Base-by-base conservation (phyloP, 345 rosid species). In the Alliaria petiolata region DNA sequence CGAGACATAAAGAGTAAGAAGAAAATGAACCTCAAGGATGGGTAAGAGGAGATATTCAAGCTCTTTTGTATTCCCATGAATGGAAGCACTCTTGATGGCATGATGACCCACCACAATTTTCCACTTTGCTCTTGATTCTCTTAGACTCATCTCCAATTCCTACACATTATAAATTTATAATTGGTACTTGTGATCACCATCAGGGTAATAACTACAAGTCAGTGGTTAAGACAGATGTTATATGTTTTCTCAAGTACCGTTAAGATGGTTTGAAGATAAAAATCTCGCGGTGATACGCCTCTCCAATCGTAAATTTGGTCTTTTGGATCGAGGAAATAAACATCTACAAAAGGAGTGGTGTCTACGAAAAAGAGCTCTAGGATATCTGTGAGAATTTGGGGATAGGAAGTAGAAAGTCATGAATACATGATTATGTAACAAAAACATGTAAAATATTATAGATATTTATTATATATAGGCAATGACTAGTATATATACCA, bases 291-390 rank as follows among this genome's bases (percentile, higher is more conserved):
- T 8, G 35, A 19, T 13, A 87, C 44, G 4, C 83, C 59, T 31
- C 59, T 59, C 87, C 92, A 85, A 28, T 87, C 87, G 13, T 85
- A 85, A 1, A 7, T 56, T 14, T 81, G 86, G 0, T 50, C 78
- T 0, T 69, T 39, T 33, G 76, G 50, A 8, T 76, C 7, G 6
- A 28, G 16, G 75, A 87, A 82, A 73, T 87, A 87, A 62, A 12
- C 74, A 7, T 81, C 50, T n/a, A 85, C 88, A 43, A 87, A 82
- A 9, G 88, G 88, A 5, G 83, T 83, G 2, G 89, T 87, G 70
- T 83, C 92, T 19, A 82, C 81, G 26, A 83, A 87, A 71, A 85
- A 79, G 3, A 83, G 66, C 22, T 85, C 88, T 1, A 76, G 86
- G 33, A 79, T 60, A 67, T 79, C 85, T 84, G 53, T 3, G 7